These are phyloP conservation scores for Metschnikowia baotianmanensis DNA, from an alignment of 805 yeast species.

Conservation along the genomic window DNA sequence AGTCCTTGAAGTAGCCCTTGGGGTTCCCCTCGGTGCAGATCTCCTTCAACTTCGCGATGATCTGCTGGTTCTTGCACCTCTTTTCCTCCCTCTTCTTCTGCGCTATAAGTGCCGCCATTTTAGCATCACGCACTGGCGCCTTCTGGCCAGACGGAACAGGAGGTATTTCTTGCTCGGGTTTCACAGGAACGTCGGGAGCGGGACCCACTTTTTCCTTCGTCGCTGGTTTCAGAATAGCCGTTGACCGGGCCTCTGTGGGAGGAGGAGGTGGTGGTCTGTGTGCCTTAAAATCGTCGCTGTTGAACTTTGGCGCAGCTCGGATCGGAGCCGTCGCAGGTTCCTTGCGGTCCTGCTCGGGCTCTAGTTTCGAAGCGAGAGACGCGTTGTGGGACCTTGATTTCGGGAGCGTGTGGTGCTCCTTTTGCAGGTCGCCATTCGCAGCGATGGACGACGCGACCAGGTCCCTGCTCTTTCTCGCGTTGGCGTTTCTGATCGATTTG, in stretches of 20 bases:
- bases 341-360: conserved; percentile 16
- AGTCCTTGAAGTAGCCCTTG: conserved; percentile 57
- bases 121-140: conserved; percentile 48
- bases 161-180: conserved; percentile 13
- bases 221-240: conserved; percentile 2
- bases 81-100: conserved; percentile 79
- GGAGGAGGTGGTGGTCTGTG: conserved; percentile 47
- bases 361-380: conserved; percentile 32
- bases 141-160: conserved; percentile 15
- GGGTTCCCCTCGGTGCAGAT: conserved; percentile 91
- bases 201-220: conserved; percentile 1
- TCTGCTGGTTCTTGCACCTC: conserved; percentile 66
- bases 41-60: conserved; percentile 63
- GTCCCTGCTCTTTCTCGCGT: conserved; percentile 6
- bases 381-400: conserved; percentile 42
- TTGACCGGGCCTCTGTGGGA: conserved; percentile 19
- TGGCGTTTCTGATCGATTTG: conserved; percentile 21
- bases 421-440: conserved; percentile 6
- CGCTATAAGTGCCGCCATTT: conserved; percentile 52
- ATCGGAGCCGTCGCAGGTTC: conserved; percentile 41
- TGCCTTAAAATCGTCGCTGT: conserved; percentile 26
- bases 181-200: conserved; percentile 13
- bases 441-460: conserved; percentile 22
- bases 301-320: conserved; percentile 28
- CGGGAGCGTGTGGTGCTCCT: conserved; percentile 27